Evolutionary conservation across 768 basidiomycete genomes (phyloP).

Genomic region (Podaxis sp.): DNA sequence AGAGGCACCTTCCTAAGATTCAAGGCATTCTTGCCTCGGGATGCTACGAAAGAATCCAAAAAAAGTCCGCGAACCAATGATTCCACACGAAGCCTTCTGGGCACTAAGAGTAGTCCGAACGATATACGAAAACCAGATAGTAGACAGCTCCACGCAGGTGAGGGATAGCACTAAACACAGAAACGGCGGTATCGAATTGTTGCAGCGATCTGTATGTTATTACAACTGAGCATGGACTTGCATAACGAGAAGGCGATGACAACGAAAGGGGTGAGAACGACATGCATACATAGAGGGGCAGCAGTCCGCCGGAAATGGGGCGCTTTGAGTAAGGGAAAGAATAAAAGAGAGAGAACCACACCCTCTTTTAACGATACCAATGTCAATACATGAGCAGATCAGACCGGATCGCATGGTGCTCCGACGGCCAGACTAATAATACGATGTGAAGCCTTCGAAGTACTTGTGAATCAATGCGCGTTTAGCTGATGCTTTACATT

Average conservation of each 20-base stretch:
- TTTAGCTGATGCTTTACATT: constrained; percentile 41
- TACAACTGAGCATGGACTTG: background rate
- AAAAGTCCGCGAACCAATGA: too few relatives aligned
- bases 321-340: background rate
- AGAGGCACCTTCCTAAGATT: too few relatives aligned
- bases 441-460: constrained; percentile 8
- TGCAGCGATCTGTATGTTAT: background rate
- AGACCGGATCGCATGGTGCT: too few relatives aligned
- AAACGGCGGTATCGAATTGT: background rate
- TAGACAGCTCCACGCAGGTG: background rate
- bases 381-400: background rate
- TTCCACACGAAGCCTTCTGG: too few relatives aligned
- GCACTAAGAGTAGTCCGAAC: too few relatives aligned
- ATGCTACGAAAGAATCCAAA: too few relatives aligned
- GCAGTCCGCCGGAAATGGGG: background rate
- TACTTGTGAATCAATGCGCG: constrained; percentile 49
- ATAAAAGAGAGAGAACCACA: background rate
- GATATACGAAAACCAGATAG: too few relatives aligned
- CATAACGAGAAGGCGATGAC: background rate
- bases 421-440: background rate
- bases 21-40: too few relatives aligned
- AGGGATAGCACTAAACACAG: background rate
- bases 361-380: background rate
- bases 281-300: background rate
- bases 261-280: background rate